phyloP scores from a whole-genome alignment of 768 basidiomycete genomes.

The Boletus rufocinnamomeus region DNA sequence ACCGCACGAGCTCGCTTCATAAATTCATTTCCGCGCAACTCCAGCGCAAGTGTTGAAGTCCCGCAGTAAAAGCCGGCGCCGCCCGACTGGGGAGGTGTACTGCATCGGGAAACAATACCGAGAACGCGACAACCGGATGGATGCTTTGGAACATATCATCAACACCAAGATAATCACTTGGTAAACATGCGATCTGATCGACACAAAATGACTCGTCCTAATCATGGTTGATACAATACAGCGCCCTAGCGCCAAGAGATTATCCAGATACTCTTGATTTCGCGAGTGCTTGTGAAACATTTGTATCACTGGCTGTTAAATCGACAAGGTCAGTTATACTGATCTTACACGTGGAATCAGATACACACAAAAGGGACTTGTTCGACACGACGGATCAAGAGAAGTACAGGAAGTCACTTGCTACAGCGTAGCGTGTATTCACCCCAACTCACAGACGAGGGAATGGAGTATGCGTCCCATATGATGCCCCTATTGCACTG shows the following conservation, averaged over 20 bases:
- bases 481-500: slow-evolving; percentile 68
- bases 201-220: not conserved
- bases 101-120: slow-evolving; percentile 49
- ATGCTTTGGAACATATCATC: slow-evolving; percentile 44
- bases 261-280: slow-evolving; percentile 39
- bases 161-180: slow-evolving; percentile 52
- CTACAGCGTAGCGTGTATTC: slow-evolving; percentile 59
- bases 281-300: slow-evolving; percentile 5
- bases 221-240: not conserved
- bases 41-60: slow-evolving; percentile 44
- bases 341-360: slow-evolving; percentile 14
- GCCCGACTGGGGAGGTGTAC: slow-evolving; percentile 45
- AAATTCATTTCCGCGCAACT: slow-evolving; percentile 51
- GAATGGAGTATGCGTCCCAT: slow-evolving; percentile 56
- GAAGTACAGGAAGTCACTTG: slow-evolving; percentile 39
- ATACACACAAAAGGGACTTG: slow-evolving; percentile 33
- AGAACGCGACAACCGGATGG: slow-evolving; percentile 42
- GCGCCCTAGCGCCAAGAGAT: slow-evolving; percentile 58
- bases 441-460: slow-evolving; percentile 49
- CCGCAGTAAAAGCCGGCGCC: slow-evolving; percentile 39
- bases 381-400: slow-evolving; percentile 26
- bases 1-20: slow-evolving; percentile 1
- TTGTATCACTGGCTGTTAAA: not conserved
- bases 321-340: not conserved
- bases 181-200: slow-evolving; percentile 30